Percentiles rank a stretch among this genome's conserved stretches.
Evolutionary conservation across 768 basidiomycete genomes (phyloP).

Genomic region (Trametes meyenii): DNA sequence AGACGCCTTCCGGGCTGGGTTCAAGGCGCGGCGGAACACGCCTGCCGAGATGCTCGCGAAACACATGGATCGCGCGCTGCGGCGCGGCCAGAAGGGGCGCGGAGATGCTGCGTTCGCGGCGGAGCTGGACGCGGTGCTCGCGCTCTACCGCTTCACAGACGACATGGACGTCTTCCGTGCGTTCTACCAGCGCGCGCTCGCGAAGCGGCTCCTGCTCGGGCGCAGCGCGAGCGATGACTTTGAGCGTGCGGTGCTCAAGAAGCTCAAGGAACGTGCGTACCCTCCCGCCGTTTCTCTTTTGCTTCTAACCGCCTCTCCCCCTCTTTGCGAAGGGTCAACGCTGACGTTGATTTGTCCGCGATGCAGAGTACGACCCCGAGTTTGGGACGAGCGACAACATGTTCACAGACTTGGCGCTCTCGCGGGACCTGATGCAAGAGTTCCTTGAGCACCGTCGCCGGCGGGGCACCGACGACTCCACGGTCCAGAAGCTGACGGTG

Average conservation of each 20-base stretch:
- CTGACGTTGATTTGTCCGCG: not conserved
- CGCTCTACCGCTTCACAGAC: slow-evolving; percentile 82
- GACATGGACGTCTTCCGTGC: slow-evolving; percentile 94
- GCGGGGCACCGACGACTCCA: slow-evolving; percentile 23
- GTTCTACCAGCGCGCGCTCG: slow-evolving; percentile 86
- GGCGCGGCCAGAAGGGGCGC: slow-evolving; percentile 76
- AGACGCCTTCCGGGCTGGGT: slow-evolving; percentile 74
- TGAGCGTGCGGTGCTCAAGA: slow-evolving; percentile 82
- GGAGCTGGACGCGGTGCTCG: slow-evolving; percentile 66
- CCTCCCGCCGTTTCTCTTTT: not conserved
- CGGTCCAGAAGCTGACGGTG: slow-evolving; percentile 59
- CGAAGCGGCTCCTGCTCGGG: slow-evolving; percentile 85
- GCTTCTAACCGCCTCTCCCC: too few relatives aligned
- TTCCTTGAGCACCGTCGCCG: slow-evolving; percentile 53
- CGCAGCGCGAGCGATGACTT: slow-evolving; percentile 86
- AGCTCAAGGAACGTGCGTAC: slow-evolving; percentile 76
- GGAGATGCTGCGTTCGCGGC: slow-evolving; percentile 65
- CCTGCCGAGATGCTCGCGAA: slow-evolving; percentile 95
- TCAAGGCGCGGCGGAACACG: slow-evolving; percentile 75
- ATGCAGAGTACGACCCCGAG: slow-evolving; percentile 88
- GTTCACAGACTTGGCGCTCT: slow-evolving; percentile 89
- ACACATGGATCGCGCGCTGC: slow-evolving; percentile 84
- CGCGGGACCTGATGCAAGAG: slow-evolving; percentile 70
- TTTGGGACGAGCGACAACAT: slow-evolving; percentile 94
- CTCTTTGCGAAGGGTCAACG: not conserved